These are phyloP conservation scores for Aspergillus aculeatus DNA, from an alignment of 2,329 filamentous ascomycete species.

Conservation along the genomic window DNA sequence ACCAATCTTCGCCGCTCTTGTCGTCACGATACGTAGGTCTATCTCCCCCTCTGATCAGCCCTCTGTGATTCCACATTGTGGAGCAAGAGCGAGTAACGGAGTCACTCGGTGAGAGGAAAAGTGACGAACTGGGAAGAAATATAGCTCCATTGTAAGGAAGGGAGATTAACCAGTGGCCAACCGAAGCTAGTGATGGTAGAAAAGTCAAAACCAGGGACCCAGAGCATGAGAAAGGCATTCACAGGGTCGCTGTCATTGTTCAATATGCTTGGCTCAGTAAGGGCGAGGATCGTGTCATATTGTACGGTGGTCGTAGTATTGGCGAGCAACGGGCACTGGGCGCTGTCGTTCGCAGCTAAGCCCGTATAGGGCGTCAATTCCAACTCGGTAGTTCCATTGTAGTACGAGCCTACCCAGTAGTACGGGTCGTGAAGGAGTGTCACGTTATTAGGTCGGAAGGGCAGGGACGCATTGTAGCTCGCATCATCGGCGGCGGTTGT, in stretches of 20 bases:
- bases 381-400: constrained; percentile 2
- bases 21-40: not conserved
- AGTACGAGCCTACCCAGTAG: constrained; percentile 16
- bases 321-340: not conserved
- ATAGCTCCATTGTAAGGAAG: not conserved
- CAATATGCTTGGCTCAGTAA: not conserved
- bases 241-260: not conserved
- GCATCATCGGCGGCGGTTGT: constrained; percentile 1
- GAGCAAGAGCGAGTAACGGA: not conserved
- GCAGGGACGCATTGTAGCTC: not conserved
- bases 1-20: not conserved
- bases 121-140: not conserved
- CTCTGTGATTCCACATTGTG: too few relatives aligned
- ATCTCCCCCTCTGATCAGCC: too few relatives aligned
- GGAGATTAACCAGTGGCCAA: not conserved
- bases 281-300: not conserved
- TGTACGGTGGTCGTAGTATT: not conserved
- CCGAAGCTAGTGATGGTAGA: not conserved
- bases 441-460: constrained; percentile 13
- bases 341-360: not conserved
- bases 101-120: fast-evolving
- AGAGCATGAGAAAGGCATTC: not conserved
- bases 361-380: not conserved
- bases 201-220: not conserved
- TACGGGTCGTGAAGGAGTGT: constrained; percentile 8